These are phyloP conservation scores for Microbotryum silenes-acaulis DNA, from an alignment of 1,284 basidiomycete species.

Conservation along the genomic window DNA sequence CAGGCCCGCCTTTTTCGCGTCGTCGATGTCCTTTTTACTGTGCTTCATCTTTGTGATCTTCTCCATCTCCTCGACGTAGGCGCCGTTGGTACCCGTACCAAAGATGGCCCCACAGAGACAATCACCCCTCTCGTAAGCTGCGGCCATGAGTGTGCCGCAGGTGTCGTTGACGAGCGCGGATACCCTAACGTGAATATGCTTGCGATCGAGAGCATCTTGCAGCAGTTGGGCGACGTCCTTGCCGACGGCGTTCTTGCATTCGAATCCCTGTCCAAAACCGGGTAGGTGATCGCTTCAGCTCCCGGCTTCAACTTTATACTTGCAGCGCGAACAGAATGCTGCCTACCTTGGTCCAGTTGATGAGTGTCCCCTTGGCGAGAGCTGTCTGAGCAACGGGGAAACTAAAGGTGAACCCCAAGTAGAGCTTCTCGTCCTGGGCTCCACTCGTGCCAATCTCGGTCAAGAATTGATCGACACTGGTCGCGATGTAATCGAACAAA, in stretches of 20 bases:
- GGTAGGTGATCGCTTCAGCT: background rate
- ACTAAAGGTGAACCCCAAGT: conserved; percentile 87
- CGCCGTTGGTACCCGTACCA: conserved; percentile 96
- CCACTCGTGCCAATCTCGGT: conserved; percentile 53
- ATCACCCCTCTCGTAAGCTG: conserved; percentile 82
- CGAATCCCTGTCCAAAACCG: conserved; percentile 53
- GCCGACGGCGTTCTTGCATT: conserved; percentile 81
- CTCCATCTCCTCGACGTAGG: conserved; percentile 79
- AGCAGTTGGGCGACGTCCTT: conserved; percentile 85
- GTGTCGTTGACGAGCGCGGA: conserved; percentile 96
- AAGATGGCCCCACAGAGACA: conserved; percentile 89
- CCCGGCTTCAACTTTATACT: background rate
- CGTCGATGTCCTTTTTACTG: conserved; percentile 41
- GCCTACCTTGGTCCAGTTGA: conserved; percentile 82
- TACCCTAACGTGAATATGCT: conserved; percentile 88
- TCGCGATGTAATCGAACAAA: conserved; percentile 91
- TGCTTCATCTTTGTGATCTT: conserved; percentile 71
- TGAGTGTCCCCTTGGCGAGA: conserved; percentile 74
- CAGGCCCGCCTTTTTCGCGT: conserved; percentile 34
- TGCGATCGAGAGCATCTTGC: conserved; percentile 86
- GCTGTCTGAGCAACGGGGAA: conserved; percentile 98
- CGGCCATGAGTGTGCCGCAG: conserved; percentile 84
- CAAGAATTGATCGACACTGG: conserved; percentile 88
- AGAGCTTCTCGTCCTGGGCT: conserved; percentile 50
- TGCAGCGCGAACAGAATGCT: background rate